Base-by-base conservation (phyloP, 352 stramenopile species). In the Aphanomyces stellatus region DNA sequence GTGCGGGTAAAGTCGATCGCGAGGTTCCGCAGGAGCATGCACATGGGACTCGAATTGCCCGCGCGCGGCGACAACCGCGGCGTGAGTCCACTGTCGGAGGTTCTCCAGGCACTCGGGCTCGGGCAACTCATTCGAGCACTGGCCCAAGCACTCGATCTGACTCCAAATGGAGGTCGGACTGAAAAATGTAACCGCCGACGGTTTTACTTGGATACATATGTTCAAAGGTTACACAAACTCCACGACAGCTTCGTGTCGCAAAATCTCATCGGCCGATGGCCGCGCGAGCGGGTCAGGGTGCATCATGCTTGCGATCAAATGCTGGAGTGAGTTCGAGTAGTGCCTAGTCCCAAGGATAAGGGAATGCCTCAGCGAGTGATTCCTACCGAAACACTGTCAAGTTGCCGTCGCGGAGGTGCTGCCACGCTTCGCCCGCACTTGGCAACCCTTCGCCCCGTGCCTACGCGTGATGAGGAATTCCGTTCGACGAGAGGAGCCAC, bases 311-410 rank as follows among this genome's bases (percentile, higher is more conserved):
- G 80, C 81, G 53, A 92, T 90, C 46, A 94, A 65, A 60, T 94
- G 83, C 77, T 92, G 85, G 40, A 94, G 72, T 41, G 85, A 91
- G 75, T 90, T 93, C 27, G 85, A 91, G 72, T 93, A 93, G 71
- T 93, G 81, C 31, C 80, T 89, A 72, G 28, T 35, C 35, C 22
- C n/a, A n/a, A n/a, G n/a, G n/a, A n/a, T n/a, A n/a, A n/a, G n/a
- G n/a, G n/a, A n/a, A n/a, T 27, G 22, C 28, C 55, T 4, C 10
- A 6, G 30, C 55, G 5, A 51, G 4, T n/a, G 30, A 64, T 30
- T 24, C 75, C 5, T 71, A 88, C 74, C 85, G 74, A 63, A 93
- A 93, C 69, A 92, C 85, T 24, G 75, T 70, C 22, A 95, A 72
- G 69, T 95, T 82, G 41, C 86, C 86, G 64, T 95, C 83, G 59